Evolutionary conservation across 2,329 filamentous ascomycete species (phyloP), one percentile per base, ranked within the genome.

Genomic region (Aspergillus sp.): DNA sequence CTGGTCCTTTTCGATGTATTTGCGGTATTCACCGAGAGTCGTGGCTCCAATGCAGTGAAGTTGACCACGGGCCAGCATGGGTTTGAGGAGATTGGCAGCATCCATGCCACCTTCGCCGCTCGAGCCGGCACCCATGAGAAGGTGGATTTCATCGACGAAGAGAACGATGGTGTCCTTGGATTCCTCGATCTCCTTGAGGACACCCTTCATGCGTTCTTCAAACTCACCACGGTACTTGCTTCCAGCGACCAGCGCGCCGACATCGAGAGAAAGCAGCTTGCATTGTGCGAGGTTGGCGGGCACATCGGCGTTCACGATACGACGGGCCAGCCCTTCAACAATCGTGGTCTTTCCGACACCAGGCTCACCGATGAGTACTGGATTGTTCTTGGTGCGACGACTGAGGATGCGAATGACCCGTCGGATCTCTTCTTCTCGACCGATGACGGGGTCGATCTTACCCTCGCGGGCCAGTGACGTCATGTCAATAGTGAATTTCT

Each of bases 151-250:
- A 73, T 99, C 94, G 61, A 99, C 94, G 64, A 99, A 99, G 57
- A 99, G 85, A 48, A 99, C 88, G 67, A 99, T 96, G 79, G 92
- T 96, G 52, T 97, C 93, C 70, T 94, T 95, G 47, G 91, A 90
- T 51, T 95, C 87, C 62, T 92, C 83, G 53, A 99, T 96, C 76
- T 99, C 94, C 73, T 97, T 99, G 64, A 99, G 75, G 4, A 99
- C 94, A 50, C 93, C 92, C 82, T 99, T 99, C 92, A 99, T 97
- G 63, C 94, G 85, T 79, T 99, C 94, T 72, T 99, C 94, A 54
- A 99, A 99, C 72, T 99, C 94, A 77, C 94, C 94, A 46, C 94
- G 87, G 78, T 95, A 99, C 76, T 99, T 99, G 83, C 91, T 96
- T 61, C 94, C 94, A 53, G 94, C 94, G 58, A 99, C 93, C 52